phyloP scores from a whole-genome alignment of 495 filamentous ascomycete species.

The Apodospora peruviana region DNA sequence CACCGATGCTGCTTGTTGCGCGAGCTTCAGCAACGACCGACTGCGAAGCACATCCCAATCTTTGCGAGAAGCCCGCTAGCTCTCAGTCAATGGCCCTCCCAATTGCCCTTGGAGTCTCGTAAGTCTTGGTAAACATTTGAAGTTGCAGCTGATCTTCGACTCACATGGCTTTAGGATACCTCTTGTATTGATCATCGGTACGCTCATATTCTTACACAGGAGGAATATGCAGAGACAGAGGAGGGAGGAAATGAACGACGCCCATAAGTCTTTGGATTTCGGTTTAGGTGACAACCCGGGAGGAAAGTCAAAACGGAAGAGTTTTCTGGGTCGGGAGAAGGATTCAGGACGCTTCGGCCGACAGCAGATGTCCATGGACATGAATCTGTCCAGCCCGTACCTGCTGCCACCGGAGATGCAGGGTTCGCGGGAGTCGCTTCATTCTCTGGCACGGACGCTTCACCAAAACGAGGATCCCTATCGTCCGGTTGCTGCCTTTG shows the following conservation, averaged over 20 bases:
- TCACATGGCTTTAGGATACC: slow-evolving; percentile 58
- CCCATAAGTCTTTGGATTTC: slow-evolving; percentile 91
- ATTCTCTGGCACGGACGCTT: slow-evolving; percentile 72
- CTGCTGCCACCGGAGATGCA: slow-evolving; percentile 78
- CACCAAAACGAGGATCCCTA: slow-evolving; percentile 76
- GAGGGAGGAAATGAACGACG: slow-evolving; percentile 77
- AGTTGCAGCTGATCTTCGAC: slow-evolving; percentile 21
- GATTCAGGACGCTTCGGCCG: slow-evolving; percentile 52
- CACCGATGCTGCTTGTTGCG: slow-evolving; percentile 13
- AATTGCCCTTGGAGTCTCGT: slow-evolving; percentile 78
- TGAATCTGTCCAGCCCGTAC: slow-evolving; percentile 79
- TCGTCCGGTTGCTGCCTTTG: slow-evolving; percentile 59
- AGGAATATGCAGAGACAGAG: slow-evolving; percentile 66
- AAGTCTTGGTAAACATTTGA: slow-evolving; percentile 41
- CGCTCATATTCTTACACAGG: slow-evolving; percentile 72
- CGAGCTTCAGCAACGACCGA: slow-evolving; percentile 14
- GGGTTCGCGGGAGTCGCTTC: slow-evolving; percentile 74
- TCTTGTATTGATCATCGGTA: slow-evolving; percentile 57
- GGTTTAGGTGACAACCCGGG: slow-evolving; percentile 56
- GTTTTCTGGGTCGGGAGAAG: slow-evolving; percentile 45
- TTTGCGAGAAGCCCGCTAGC: slow-evolving; percentile 54
- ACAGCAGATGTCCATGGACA: slow-evolving; percentile 80
- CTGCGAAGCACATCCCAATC: slow-evolving; percentile 19
- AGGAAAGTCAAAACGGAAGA: slow-evolving; percentile 39
- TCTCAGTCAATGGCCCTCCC: slow-evolving; percentile 58